A percentile compares a stretch with the other conserved stretches of the same genome.
These are phyloP conservation scores for Pseudogymnoascus pannorum DNA, from an alignment of 2,329 filamentous ascomycete species.

Conservation along the genomic window DNA sequence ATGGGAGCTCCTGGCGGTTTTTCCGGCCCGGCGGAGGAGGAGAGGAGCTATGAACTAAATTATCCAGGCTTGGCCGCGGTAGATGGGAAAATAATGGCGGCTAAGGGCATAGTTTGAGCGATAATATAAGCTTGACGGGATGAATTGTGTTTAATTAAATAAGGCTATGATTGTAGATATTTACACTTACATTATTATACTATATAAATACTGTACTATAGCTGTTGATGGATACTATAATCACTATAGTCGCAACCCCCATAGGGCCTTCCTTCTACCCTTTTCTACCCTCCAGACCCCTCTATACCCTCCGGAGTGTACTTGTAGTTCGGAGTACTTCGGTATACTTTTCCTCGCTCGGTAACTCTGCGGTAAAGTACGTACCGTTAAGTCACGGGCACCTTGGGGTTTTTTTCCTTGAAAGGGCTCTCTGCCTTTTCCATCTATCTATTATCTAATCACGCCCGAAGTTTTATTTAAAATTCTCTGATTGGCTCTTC, in stretches of 20 bases:
- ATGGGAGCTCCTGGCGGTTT: neutral
- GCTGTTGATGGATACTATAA: neutral
- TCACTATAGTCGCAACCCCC: neutral
- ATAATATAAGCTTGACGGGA: neutral
- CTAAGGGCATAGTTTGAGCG: neutral
- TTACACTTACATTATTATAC: neutral
- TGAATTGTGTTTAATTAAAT: neutral
- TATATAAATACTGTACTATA: neutral
- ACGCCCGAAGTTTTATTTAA: neutral
- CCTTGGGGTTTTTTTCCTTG: neutral
- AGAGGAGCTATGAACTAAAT: neutral
- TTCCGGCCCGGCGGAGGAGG: neutral
- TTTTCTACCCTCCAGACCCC: neutral
- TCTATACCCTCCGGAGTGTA: neutral
- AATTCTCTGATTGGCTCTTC: neutral
- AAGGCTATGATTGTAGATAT: neutral
- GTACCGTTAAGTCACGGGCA: neutral
- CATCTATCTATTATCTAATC: constrained; percentile 1
- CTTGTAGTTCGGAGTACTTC: too few species aligned
- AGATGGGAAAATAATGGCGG: neutral
- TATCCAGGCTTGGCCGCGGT: neutral
- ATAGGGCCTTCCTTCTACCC: neutral
- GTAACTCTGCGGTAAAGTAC: neutral
- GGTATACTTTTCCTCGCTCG: neutral
- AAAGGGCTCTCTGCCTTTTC: neutral